Conservation (phyloP, 1,284 basidiomycete species). For the Trichosporon inkin region DNA sequence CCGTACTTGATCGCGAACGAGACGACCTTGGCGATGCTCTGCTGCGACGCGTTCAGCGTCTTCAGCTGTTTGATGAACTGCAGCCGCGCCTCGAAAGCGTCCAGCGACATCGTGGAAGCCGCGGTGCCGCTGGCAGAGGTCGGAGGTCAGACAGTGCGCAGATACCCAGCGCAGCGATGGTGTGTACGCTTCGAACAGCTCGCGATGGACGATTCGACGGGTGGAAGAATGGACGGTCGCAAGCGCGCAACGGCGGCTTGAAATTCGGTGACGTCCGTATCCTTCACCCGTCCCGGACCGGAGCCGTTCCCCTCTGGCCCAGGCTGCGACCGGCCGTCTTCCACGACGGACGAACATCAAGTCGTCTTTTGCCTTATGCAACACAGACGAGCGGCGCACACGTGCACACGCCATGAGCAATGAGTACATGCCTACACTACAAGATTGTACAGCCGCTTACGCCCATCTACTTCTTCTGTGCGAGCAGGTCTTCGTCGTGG, state of each 20-base stretch:
- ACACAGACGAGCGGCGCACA: too few species aligned
- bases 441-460: not conserved
- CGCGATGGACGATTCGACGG: not conserved
- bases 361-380: not conserved
- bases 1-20: conserved; percentile 81
- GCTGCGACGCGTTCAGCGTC: conserved; percentile 78
- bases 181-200: too few species aligned
- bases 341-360: not conserved
- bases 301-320: not conserved
- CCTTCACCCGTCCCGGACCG: not conserved
- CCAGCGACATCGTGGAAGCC: conserved; percentile 56
- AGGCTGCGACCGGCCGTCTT: not conserved
- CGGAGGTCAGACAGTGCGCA: not conserved
- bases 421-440: conserved; percentile 9
- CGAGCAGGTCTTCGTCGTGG: not conserved
- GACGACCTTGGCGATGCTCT: conserved; percentile 84
- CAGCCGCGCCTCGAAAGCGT: conserved; percentile 85
- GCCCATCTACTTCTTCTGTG: conserved; percentile 11
- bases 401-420: not conserved
- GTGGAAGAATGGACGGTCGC: not conserved
- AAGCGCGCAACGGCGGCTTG: not conserved
- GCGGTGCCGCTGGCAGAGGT: not conserved
- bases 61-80: conserved; percentile 70
- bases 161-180: too few species aligned
- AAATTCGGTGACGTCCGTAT: conserved; percentile 7